A percentile compares a stretch with the other conserved stretches of the same genome.
These are phyloP conservation scores for Podospora pseudoanserina DNA, from an alignment of 495 filamentous ascomycete species.

Conservation along the genomic window DNA sequence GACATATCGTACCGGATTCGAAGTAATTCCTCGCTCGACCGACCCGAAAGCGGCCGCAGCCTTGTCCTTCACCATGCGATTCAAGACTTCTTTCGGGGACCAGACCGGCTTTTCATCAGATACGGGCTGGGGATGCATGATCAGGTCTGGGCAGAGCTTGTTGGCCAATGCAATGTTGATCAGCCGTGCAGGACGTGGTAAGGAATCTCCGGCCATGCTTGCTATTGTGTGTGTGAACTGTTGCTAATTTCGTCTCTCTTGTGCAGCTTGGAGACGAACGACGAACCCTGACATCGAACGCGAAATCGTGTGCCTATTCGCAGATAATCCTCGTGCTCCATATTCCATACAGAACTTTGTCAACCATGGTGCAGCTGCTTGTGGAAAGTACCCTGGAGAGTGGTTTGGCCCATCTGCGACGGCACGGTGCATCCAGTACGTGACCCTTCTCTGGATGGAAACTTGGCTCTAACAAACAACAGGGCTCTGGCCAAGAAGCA, in stretches of 20 bases:
- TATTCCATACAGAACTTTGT: slow-evolving; percentile 98
- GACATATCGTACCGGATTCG: slow-evolving; percentile 89
- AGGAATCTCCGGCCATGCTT: slow-evolving; percentile 14
- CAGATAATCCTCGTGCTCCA: slow-evolving; percentile 78
- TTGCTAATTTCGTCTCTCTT: not conserved
- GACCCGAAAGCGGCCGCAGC: slow-evolving; percentile 64
- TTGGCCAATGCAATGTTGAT: slow-evolving; percentile 79
- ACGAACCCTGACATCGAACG: slow-evolving; percentile 60
- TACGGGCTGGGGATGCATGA: slow-evolving; percentile 99
- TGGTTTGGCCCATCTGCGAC: slow-evolving; percentile 99
- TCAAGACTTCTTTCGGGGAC: slow-evolving; percentile 77
- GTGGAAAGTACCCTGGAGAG: slow-evolving; percentile 91
- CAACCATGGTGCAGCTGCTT: slow-evolving; percentile 77
- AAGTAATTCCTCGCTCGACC: slow-evolving; percentile 72
- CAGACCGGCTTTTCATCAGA: slow-evolving; percentile 86
- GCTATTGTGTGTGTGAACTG: not conserved
- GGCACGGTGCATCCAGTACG: slow-evolving; percentile 91
- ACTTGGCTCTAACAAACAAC: slow-evolving; percentile 24
- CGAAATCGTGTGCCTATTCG: slow-evolving; percentile 75
- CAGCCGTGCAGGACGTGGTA: slow-evolving; percentile 76
- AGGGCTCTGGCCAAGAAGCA: slow-evolving; percentile 70
- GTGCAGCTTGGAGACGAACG: slow-evolving; percentile 73
- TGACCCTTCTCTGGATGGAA: slow-evolving; percentile 10
- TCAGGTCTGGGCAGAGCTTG: slow-evolving; percentile 89
- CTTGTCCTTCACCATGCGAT: slow-evolving; percentile 80